phyloP scores from a whole-genome alignment of 163 green algal genomes.

The Volvox carteri region DNA sequence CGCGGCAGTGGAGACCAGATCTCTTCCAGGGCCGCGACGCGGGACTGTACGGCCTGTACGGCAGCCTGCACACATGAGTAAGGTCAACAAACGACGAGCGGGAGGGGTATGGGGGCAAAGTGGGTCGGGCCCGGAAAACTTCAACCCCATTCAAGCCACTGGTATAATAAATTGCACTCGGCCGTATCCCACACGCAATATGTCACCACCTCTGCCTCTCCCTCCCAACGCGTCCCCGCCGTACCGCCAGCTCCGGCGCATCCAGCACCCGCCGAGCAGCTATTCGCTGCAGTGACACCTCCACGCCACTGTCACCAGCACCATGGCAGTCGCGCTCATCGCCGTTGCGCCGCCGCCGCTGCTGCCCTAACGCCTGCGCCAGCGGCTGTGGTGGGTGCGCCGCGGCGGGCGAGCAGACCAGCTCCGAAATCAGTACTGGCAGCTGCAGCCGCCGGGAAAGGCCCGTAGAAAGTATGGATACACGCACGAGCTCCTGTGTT shows the following conservation, averaged over 20 bases:
- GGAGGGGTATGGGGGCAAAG: too few species aligned
- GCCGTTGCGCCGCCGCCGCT: constrained; percentile 6
- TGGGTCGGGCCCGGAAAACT: too few species aligned
- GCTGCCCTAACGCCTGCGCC: not conserved
- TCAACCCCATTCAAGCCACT: too few species aligned
- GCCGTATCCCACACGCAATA: too few species aligned
- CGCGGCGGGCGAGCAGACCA: constrained; percentile 45
- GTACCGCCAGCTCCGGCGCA: constrained; percentile 22
- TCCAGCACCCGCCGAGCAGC: constrained; percentile 4
- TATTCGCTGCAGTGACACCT: constrained; percentile 37
- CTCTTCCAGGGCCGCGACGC: constrained; percentile 36
- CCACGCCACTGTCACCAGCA: not conserved
- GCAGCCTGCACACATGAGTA: constrained; percentile 40
- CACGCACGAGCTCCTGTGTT: constrained; percentile 66
- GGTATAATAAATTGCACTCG: too few species aligned
- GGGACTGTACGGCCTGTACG: not conserved
- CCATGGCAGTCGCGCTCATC: not conserved
- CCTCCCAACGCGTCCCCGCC: not conserved
- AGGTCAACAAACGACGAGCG: too few species aligned
- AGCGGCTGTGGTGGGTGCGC: constrained; percentile 44
- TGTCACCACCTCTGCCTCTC: not conserved
- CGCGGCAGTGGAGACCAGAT: constrained; percentile 41
- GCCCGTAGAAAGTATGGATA: constrained; percentile 62
- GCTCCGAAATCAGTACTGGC: constrained; percentile 67
- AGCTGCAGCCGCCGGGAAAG: constrained; percentile 57